Evolutionary conservation across 495 filamentous ascomycete genomes (phyloP), one percentile per base, ranked within the genome.

Genomic region (Aspergillus sclerotioniger): DNA sequence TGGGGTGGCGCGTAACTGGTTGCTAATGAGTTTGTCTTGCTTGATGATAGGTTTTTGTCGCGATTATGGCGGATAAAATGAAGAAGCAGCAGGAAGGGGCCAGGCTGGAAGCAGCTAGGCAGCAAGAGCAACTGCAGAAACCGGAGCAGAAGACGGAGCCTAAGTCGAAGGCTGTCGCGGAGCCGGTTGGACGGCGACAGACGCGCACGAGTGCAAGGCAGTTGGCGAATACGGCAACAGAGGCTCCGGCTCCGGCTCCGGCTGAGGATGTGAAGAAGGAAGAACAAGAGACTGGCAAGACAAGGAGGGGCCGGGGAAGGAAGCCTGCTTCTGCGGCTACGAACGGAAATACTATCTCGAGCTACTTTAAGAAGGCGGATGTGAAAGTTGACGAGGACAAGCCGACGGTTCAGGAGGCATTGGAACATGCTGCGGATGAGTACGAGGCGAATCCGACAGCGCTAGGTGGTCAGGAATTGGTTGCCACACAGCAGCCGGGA

Each of bases 401-500:
- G 41, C 70, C 75, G 1, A 78, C 74, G 0, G 74, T 87, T 6
- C 69, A 79, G 46, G 78, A 84, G 51, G 82, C 80, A 3, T 63
- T 85, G 28, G 76, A 81, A 48, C 75, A 84, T 54, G 82, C 78
- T 15, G 82, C 78, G 0, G 76, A 80, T 49, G 78, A 84, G 16
- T 74, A 74, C 29, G 80, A 82, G 45, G 75, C 81, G n/a, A 83
- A 86, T 33, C 79, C 82, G 6, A 78, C 79, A 9, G 81, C 76
- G 17, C 73, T 96, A 20, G 89, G 91, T 19, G 85, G 89, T 59
- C 90, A 94, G 60, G 83, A 90, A 53, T 67, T 96, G 20, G 80
- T 83, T 31, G 87, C 93, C 53, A 92, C 91, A 6, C 80, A 89
- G 60, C 94, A 98, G 64, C 94, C 94, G 0, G 84, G 86, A 44